Percentiles rank a stretch among this genome's conserved stretches.
These are phyloP conservation scores for Vitis amurensis DNA, from an alignment of 164 flowering plant species.

Conservation along the genomic window DNA sequence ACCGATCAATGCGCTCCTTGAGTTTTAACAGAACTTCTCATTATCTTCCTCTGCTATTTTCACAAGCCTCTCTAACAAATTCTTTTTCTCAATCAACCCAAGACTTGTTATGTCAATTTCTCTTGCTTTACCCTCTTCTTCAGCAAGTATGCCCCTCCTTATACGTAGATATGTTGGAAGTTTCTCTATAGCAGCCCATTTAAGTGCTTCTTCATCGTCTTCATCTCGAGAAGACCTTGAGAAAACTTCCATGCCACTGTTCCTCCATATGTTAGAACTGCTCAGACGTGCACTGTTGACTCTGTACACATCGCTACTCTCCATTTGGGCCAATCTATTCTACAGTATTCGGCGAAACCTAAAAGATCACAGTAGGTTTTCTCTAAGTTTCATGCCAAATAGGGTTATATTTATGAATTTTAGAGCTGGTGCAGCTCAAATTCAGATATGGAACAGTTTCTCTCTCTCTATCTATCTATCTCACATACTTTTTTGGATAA, in stretches of 20 bases:
- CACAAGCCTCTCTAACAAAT: constrained; percentile 26
- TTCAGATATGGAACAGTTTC: too few relatives aligned
- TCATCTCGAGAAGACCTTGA: constrained; percentile 29
- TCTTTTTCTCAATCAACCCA: constrained; percentile 23
- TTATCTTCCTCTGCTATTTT: constrained; percentile 29
- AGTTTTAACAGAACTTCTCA: constrained; percentile 31
- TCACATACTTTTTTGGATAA: too few relatives aligned
- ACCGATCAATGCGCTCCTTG: constrained; percentile 26
- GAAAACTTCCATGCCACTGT: constrained; percentile 24
- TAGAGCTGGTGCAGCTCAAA: background rate
- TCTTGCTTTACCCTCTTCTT: constrained; percentile 17
- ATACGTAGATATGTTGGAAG: constrained; percentile 37
- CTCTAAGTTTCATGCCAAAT: constrained; percentile 1
- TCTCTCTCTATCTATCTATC: too few relatives aligned
- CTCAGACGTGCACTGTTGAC: constrained; percentile 25
- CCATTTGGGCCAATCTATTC: constrained; percentile 4
- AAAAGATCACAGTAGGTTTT: background rate
- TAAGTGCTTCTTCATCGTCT: constrained; percentile 46
- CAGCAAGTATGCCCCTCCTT: constrained; percentile 29
- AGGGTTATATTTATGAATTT: background rate
- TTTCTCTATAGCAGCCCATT: constrained; percentile 45
- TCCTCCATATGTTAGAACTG: constrained; percentile 33
- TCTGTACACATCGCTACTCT: constrained; percentile 17
- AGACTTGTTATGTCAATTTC: constrained; percentile 32
- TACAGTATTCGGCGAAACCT: background rate